Evolutionary conservation across 2,329 filamentous ascomycete species (phyloP).

Genomic region (Penicillium corylophilum): DNA sequence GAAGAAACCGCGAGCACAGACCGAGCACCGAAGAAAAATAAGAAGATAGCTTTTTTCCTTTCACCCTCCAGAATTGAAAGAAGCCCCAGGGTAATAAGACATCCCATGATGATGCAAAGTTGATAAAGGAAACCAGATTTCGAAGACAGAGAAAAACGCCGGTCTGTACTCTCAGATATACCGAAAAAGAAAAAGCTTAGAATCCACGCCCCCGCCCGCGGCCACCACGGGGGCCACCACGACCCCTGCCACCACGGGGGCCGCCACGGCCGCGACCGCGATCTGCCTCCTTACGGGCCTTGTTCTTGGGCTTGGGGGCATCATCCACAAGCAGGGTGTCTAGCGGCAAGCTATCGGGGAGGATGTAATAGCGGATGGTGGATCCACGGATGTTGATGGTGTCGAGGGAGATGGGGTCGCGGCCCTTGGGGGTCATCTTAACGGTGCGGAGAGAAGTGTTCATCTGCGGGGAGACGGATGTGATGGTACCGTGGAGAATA

Average conservation of each 20-base stretch:
- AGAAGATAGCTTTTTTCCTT: conserved; percentile 20
- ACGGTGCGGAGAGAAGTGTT: conserved; percentile 94
- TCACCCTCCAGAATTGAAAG: conserved; percentile 20
- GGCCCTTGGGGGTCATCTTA: conserved; percentile 90
- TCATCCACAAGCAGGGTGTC: conserved; percentile 96
- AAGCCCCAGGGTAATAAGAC: conserved; percentile 28
- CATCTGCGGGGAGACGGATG: conserved; percentile 96
- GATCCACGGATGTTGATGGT: conserved; percentile 96
- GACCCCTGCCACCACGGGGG: conserved; percentile 50
- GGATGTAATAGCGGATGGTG: conserved; percentile 93
- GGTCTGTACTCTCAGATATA: conserved; percentile 20
- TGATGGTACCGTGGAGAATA: conserved; percentile 94
- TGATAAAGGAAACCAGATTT: conserved; percentile 18
- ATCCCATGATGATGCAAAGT: conserved; percentile 25
- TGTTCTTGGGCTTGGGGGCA: conserved; percentile 98
- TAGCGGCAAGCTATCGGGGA: conserved; percentile 90
- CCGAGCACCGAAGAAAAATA: conserved; percentile 1
- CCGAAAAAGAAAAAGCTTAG: conserved; percentile 25
- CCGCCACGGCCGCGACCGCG: conserved; percentile 51
- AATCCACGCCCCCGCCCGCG: conserved; percentile 55
- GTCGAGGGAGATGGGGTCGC: conserved; percentile 84
- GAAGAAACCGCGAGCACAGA: neutral
- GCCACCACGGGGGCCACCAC: conserved; percentile 48
- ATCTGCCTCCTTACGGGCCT: conserved; percentile 84
- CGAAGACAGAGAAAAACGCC: conserved; percentile 25